Conservation (phyloP, 2,329 filamentous ascomycete species). For the Colletotrichum tropicale region DNA sequence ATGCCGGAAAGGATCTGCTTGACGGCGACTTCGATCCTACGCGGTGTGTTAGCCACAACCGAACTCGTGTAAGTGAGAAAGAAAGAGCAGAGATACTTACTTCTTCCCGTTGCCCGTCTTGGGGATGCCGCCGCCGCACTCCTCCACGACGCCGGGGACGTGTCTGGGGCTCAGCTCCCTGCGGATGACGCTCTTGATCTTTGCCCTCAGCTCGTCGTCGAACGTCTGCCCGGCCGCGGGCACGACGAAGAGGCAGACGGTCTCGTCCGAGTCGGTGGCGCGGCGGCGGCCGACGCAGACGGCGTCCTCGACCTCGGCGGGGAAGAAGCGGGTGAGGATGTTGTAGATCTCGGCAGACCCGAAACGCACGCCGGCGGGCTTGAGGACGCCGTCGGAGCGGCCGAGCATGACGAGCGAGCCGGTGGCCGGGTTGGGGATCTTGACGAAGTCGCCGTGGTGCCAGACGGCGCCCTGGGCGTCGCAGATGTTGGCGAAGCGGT, state of each 20-base stretch:
- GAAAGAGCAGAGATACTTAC: slow-evolving; percentile 50
- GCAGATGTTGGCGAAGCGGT: slow-evolving; percentile 66
- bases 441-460: slow-evolving; percentile 95
- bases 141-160: slow-evolving; percentile 82
- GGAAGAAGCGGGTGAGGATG: slow-evolving; percentile 84
- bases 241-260: slow-evolving; percentile 87
- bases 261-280: slow-evolving; percentile 77
- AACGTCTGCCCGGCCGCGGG: slow-evolving; percentile 67
- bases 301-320: slow-evolving; percentile 79
- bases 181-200: slow-evolving; percentile 72
- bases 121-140: slow-evolving; percentile 81
- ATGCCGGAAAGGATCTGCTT: slow-evolving; percentile 94
- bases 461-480: slow-evolving; percentile 60
- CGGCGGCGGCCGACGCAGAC: slow-evolving; percentile 83
- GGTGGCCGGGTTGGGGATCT: slow-evolving; percentile 67
- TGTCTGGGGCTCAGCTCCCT: slow-evolving; percentile 86
- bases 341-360: slow-evolving; percentile 97
- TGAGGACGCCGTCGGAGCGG: slow-evolving; percentile 89
- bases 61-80: neutral
- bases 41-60: neutral
- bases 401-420: slow-evolving; percentile 90
- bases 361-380: slow-evolving; percentile 90
- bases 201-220: slow-evolving; percentile 60
- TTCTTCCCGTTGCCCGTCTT: slow-evolving; percentile 97
- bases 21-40: slow-evolving; percentile 87